phyloP scores from a whole-genome alignment of 176 grass and related monocot species.

The Phoenix roebelenii region DNA sequence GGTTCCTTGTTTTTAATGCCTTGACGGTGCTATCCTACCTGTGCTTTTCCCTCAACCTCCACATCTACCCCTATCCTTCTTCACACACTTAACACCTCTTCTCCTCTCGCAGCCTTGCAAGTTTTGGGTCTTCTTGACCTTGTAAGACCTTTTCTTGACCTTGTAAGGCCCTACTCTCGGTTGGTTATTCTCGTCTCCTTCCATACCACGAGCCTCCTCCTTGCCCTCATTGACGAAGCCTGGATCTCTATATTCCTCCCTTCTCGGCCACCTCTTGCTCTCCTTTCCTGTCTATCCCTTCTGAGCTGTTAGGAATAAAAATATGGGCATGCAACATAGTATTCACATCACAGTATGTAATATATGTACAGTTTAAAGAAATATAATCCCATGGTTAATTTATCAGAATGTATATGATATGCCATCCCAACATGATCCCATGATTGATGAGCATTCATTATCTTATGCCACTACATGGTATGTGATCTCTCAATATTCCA shows the following conservation, averaged over 20 bases:
- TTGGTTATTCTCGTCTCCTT: neutral
- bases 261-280: rapidly evolving
- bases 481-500: too few relatives aligned
- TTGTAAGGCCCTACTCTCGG: constrained; percentile 58
- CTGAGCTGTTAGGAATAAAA: constrained; percentile 42
- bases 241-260: neutral
- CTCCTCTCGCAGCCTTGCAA: neutral
- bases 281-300: constrained; percentile 52
- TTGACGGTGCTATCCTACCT: constrained; percentile 21
- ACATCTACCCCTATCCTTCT: neutral
- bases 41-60: constrained; percentile 24
- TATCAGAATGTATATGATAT: too few relatives aligned
- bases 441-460: too few relatives aligned
- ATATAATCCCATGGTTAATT: too few relatives aligned
- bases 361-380: too few relatives aligned
- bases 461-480: too few relatives aligned
- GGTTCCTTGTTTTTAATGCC: too few relatives aligned
- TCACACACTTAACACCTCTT: neutral
- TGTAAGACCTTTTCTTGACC: constrained; percentile 99
- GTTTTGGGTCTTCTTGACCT: constrained; percentile 56
- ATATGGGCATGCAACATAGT: too few relatives aligned
- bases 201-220: neutral
- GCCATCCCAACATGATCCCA: too few relatives aligned
- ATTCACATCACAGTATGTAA: too few relatives aligned
- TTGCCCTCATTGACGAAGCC: rapidly evolving